phyloP scores from a whole-genome alignment of 805 yeast species.

The Candida adriatica region DNA sequence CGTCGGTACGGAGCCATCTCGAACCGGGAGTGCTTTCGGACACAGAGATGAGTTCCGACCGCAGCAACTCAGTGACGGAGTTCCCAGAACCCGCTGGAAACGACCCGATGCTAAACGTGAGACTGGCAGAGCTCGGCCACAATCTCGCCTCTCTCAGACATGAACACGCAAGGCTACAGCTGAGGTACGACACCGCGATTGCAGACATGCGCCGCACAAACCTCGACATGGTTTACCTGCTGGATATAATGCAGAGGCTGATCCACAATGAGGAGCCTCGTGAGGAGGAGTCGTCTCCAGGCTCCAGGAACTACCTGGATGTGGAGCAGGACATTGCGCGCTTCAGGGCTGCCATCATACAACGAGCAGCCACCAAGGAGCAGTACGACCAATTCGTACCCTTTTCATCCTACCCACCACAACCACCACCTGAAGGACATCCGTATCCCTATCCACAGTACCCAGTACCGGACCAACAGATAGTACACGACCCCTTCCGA shows the following conservation, averaged over 20 bases:
- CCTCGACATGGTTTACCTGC: slow-evolving; percentile 43
- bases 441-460: slow-evolving; percentile 21
- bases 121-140: slow-evolving; percentile 33
- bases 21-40: slow-evolving; percentile 12
- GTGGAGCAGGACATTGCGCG: slow-evolving; percentile 20
- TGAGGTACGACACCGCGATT: slow-evolving; percentile 40
- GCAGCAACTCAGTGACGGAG: slow-evolving; percentile 16
- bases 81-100: slow-evolving; percentile 3
- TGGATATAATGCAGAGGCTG: slow-evolving; percentile 38
- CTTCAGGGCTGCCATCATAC: slow-evolving; percentile 22
- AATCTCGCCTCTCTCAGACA: slow-evolving; percentile 31
- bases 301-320: slow-evolving; percentile 12
- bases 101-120: slow-evolving; percentile 21
- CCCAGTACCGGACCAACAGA: slow-evolving; percentile 8
- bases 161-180: slow-evolving; percentile 36
- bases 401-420: slow-evolving; percentile 18
- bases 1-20: slow-evolving; percentile 13
- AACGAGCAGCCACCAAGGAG: slow-evolving; percentile 21
- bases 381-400: slow-evolving; percentile 18
- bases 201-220: slow-evolving; percentile 44
- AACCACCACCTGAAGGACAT: slow-evolving; percentile 13
- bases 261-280: slow-evolving; percentile 12
- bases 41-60: slow-evolving; percentile 16
- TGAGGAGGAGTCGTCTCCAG: slow-evolving; percentile 20
- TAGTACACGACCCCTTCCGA: slow-evolving; percentile 21